phyloP scores from a whole-genome alignment of 305 asterid species.

The Andrographis paniculata region DNA sequence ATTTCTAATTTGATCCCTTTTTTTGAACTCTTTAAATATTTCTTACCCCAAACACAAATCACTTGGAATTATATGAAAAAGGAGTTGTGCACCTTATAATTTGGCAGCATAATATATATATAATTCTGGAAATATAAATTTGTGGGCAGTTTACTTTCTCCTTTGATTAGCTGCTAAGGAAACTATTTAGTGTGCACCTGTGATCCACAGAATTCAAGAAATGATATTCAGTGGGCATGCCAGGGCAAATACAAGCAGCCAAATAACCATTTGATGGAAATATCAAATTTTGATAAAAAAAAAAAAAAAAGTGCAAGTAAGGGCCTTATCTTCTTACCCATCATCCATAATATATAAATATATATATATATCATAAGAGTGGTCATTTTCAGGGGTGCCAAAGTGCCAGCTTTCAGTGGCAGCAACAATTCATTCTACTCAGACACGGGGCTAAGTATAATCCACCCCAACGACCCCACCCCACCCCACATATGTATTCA shows the following conservation, averaged over 20 bases:
- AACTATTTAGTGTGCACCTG: slow-evolving; percentile 5
- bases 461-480: neutral
- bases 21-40: too few species aligned
- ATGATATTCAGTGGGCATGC: slow-evolving; percentile 21
- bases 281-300: too few species aligned
- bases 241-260: slow-evolving; percentile 32
- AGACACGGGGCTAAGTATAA: slow-evolving; percentile 1
- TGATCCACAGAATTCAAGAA: slow-evolving; percentile 15
- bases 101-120: too few species aligned
- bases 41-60: too few species aligned
- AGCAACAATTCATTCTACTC: neutral
- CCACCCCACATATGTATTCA: neutral
- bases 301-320: too few species aligned
- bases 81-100: too few species aligned
- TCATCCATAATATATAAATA: neutral
- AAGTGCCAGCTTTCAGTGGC: slow-evolving; percentile 15
- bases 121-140: too few species aligned
- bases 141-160: too few species aligned
- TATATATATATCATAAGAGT: slow-evolving; percentile 5
- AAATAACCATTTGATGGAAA: slow-evolving; percentile 10
- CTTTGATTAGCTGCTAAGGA: slow-evolving; percentile 31
- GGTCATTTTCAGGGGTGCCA: slow-evolving; percentile 28
- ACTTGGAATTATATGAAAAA: too few species aligned
- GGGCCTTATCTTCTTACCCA: neutral
- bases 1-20: too few species aligned